Percentiles rank a stretch among this genome's conserved stretches.
These are phyloP conservation scores for Neurospora cerealis DNA, from an alignment of 495 filamentous ascomycete genomes.

Conservation along the genomic window DNA sequence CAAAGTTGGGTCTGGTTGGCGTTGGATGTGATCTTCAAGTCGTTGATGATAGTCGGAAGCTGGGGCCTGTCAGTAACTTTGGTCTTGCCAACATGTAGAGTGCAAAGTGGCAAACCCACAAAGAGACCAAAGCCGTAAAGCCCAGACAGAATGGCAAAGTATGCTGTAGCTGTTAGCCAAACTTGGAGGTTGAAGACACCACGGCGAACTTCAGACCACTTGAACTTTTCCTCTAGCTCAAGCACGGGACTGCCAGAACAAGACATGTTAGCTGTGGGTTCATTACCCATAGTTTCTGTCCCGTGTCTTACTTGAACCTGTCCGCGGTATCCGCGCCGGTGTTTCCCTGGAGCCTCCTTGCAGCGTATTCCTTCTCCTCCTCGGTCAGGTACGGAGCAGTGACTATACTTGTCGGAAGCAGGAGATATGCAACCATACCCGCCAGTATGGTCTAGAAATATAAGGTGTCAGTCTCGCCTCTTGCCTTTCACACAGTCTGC, in stretches of 20 bases:
- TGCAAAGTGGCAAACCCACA: slow-evolving; percentile 20
- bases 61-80: slow-evolving; percentile 42
- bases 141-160: slow-evolving; percentile 35
- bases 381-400: slow-evolving; percentile 41
- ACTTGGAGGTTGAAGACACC: slow-evolving; percentile 50
- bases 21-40: slow-evolving; percentile 47
- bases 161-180: slow-evolving; percentile 39
- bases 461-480: slow-evolving; percentile 5
- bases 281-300: neutral
- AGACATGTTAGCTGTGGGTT: neutral
- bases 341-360: slow-evolving; percentile 27
- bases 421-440: slow-evolving; percentile 43
- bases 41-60: slow-evolving; percentile 58
- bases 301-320: slow-evolving; percentile 19
- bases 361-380: slow-evolving; percentile 34
- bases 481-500: neutral
- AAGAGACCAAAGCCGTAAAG: slow-evolving; percentile 44
- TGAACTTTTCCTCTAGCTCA: slow-evolving; percentile 38
- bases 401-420: slow-evolving; percentile 48
- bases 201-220: slow-evolving; percentile 55
- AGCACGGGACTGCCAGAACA: slow-evolving; percentile 21
- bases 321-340: slow-evolving; percentile 16
- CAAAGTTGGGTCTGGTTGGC: slow-evolving; percentile 54
- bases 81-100: slow-evolving; percentile 12
- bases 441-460: slow-evolving; percentile 39